phyloP scores from a whole-genome alignment of 2,329 filamentous ascomycete genomes.

The Claviceps quebecensis region DNA sequence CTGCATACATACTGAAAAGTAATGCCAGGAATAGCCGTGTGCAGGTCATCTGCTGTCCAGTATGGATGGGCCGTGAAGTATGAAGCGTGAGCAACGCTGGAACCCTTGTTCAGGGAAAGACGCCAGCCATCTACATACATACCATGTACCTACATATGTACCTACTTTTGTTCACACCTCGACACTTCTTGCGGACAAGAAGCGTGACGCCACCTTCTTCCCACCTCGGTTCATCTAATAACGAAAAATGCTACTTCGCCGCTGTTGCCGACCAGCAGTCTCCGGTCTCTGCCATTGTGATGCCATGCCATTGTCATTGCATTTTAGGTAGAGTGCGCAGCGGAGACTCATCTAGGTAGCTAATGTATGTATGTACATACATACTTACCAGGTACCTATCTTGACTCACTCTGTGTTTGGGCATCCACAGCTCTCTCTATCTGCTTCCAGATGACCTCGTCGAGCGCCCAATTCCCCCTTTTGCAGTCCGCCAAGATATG shows the following conservation, averaged over 20 bases:
- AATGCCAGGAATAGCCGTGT: background rate
- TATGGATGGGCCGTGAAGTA: background rate
- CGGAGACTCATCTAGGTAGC: too few relatives aligned
- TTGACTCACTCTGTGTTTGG: too few relatives aligned
- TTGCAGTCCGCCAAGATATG: background rate
- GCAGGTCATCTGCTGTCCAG: background rate
- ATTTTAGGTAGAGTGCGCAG: too few relatives aligned
- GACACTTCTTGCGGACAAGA: too few relatives aligned
- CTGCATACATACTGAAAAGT: background rate
- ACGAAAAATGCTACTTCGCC: background rate
- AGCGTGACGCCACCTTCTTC: background rate
- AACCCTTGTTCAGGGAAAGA: background rate
- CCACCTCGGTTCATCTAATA: background rate
- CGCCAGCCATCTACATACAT: background rate
- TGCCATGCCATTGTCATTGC: too few relatives aligned
- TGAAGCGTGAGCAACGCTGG: background rate
- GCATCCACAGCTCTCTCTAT: background rate
- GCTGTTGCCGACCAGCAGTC: background rate
- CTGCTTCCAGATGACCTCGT: background rate
- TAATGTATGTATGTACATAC: too few relatives aligned
- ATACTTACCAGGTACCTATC: too few relatives aligned
- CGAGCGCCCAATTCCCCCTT: background rate
- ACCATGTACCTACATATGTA: background rate
- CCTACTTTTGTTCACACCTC: background rate
- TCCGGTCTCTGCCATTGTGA: too few relatives aligned